Evolutionary conservation across 345 rosid genomes (phyloP).

Genomic region (Conringia planisiliqua): DNA sequence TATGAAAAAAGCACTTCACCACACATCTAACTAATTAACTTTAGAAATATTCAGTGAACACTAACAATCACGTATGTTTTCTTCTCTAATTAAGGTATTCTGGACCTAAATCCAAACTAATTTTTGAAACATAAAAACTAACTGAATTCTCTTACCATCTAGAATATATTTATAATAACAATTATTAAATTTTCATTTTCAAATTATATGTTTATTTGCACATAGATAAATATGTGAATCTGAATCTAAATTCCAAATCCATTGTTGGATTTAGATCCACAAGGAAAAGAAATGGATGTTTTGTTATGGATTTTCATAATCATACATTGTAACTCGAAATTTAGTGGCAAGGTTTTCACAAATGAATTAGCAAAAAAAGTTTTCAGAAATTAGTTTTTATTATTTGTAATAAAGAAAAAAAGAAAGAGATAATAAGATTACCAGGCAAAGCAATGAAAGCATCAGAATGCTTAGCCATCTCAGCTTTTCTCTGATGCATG

Average conservation of each 20-base stretch:
- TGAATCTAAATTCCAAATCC: background rate
- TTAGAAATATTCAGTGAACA: background rate
- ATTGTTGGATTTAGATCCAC: background rate
- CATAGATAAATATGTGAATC: background rate
- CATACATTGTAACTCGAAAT: background rate
- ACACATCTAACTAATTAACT: background rate
- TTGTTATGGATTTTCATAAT: background rate
- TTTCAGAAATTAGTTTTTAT: background rate
- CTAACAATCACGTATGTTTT: background rate
- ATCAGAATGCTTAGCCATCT: constrained; percentile 54
- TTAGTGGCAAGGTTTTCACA: background rate
- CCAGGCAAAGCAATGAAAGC: constrained; percentile 54
- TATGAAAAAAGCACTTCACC: background rate
- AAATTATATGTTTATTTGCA: background rate
- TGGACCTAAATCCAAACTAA: background rate
- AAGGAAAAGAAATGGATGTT: background rate
- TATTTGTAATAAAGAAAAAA: background rate
- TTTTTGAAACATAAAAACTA: background rate
- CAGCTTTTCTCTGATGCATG: constrained; percentile 62
- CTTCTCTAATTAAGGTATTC: background rate
- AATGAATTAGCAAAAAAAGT: background rate
- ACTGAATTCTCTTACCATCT: background rate
- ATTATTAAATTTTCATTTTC: background rate
- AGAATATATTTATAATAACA: background rate
- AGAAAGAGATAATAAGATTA: background rate